These are phyloP conservation scores for Paecilomyces dactylethromorphus DNA, from an alignment of 2,329 filamentous ascomycete species.

Conservation along the genomic window DNA sequence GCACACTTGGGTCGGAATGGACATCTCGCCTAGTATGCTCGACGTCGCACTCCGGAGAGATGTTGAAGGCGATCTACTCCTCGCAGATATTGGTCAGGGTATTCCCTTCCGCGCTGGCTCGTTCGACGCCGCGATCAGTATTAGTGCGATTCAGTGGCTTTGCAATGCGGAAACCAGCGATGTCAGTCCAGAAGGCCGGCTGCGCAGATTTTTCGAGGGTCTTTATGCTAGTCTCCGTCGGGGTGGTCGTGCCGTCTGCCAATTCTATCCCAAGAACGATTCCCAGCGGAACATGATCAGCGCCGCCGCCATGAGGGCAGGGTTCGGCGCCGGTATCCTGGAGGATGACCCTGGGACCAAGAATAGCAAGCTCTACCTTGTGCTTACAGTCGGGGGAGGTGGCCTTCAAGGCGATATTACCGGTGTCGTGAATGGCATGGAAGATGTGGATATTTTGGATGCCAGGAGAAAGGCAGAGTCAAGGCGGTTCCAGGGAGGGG, in stretches of 20 bases:
- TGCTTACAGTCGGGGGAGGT: constrained; percentile 79
- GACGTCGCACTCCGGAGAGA: constrained; percentile 86
- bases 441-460: constrained; percentile 76
- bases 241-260: constrained; percentile 85
- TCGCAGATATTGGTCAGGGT: constrained; percentile 92
- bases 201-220: constrained; percentile 85
- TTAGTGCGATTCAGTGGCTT: constrained; percentile 96
- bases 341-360: constrained; percentile 97
- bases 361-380: constrained; percentile 92
- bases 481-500: constrained; percentile 41
- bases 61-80: constrained; percentile 85
- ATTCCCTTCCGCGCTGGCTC: constrained; percentile 86
- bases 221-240: constrained; percentile 77
- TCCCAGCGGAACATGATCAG: constrained; percentile 88
- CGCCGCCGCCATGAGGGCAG: constrained; percentile 81
- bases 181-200: constrained; percentile 68
- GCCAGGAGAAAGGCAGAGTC: constrained; percentile 47
- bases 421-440: constrained; percentile 81
- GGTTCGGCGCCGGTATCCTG: constrained; percentile 88
- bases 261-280: constrained; percentile 98
- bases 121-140: constrained; percentile 92
- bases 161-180: constrained; percentile 91
- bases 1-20: constrained; percentile 96
- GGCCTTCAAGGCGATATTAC: constrained; percentile 69
- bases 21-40: constrained; percentile 94